Conservation (phyloP, 2,329 filamentous ascomycete genomes). For the Nemania abortiva region DNA sequence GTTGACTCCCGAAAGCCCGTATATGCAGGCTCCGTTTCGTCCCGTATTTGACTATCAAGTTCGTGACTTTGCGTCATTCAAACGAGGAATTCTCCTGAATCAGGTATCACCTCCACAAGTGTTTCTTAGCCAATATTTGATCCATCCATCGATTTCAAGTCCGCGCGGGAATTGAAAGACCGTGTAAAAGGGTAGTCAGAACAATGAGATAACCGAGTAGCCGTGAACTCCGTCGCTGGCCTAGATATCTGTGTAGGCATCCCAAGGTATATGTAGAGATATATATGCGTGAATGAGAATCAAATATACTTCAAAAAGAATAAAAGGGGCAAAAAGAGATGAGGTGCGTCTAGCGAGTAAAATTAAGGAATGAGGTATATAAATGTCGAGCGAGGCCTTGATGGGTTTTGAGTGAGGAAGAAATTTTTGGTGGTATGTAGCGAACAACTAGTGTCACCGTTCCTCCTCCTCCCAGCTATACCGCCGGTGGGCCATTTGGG, state of each 20-base stretch:
- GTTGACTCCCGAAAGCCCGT: constrained; percentile 3
- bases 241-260: constrained; percentile 36
- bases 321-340: constrained; percentile 21
- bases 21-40: neutral
- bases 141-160: constrained; percentile 21
- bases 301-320: constrained; percentile 12
- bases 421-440: neutral
- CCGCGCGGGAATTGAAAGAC: constrained; percentile 4
- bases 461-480: constrained; percentile 53
- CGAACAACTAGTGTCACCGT: constrained; percentile 24
- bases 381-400: constrained; percentile 10
- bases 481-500: constrained; percentile 50
- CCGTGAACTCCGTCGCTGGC: constrained; percentile 46
- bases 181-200: constrained; percentile 11
- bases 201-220: constrained; percentile 29
- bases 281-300: constrained; percentile 28
- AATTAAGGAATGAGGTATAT: constrained; percentile 30
- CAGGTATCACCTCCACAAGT: constrained; percentile 8
- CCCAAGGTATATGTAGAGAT: constrained; percentile 26
- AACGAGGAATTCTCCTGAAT: constrained; percentile 8
- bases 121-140: constrained; percentile 7
- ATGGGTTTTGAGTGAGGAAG: neutral
- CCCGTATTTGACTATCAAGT: constrained; percentile 17
- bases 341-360: constrained; percentile 35
- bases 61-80: constrained; percentile 15